These are phyloP conservation scores for Saccharomycopsis sp. DNA, from an alignment of 805 yeast genomes.

Conservation along the genomic window DNA sequence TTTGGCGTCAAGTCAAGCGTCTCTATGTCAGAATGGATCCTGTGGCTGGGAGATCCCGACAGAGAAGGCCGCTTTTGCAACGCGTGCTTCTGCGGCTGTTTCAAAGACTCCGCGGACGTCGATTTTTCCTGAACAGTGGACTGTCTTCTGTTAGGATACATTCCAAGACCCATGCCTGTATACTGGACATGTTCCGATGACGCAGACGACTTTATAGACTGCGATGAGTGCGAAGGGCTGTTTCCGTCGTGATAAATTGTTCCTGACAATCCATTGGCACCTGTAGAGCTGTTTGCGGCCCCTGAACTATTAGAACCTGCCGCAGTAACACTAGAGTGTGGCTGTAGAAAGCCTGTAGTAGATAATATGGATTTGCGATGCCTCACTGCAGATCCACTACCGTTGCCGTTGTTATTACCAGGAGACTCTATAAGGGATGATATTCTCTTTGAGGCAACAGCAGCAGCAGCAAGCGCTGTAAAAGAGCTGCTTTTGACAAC, in stretches of 20 bases:
- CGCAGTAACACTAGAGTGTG: not conserved
- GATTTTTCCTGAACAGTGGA: not conserved
- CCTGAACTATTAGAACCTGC: too few relatives aligned
- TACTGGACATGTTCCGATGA: not conserved
- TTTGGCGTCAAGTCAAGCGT: not conserved
- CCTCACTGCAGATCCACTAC: not conserved
- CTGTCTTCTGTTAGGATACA: not conserved
- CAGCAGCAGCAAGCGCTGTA: slow-evolving; percentile 17
- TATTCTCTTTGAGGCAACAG: slow-evolving; percentile 13
- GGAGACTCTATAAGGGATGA: slow-evolving; percentile 8
- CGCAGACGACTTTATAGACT: not conserved
- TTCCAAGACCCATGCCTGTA: not conserved
- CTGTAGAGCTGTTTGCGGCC: too few relatives aligned
- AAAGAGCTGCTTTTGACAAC: slow-evolving; percentile 1
- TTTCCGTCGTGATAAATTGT: too few relatives aligned
- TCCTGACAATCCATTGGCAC: too few relatives aligned
- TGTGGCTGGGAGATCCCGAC: not conserved
- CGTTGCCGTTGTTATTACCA: not conserved
- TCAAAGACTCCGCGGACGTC: not conserved
- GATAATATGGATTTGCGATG: not conserved
- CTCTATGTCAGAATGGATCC: too few relatives aligned
- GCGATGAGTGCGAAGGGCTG: not conserved
- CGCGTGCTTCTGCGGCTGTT: not conserved
- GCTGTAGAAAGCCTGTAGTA: slow-evolving; percentile 14
- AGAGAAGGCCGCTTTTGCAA: not conserved